These are phyloP conservation scores for Hippophae rhamnoides DNA, from an alignment of 306 rosid species.

Conservation along the genomic window DNA sequence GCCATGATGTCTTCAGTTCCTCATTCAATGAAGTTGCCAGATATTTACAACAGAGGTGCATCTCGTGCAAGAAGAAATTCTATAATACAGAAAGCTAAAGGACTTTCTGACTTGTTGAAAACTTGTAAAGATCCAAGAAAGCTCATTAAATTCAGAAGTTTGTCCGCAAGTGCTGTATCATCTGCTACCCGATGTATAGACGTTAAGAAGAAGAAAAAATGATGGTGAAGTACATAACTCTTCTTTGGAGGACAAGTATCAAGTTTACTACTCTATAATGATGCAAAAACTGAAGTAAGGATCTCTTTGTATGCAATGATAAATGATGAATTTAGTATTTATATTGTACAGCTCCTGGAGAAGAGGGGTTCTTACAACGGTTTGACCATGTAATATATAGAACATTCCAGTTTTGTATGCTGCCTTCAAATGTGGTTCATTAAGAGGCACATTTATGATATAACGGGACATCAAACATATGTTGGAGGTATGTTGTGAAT, in stretches of 20 bases:
- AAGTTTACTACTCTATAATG: slow-evolving; percentile 7
- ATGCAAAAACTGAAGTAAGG: slow-evolving; percentile 11
- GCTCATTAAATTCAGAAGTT: slow-evolving; percentile 37
- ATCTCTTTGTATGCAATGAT: slow-evolving; percentile 13
- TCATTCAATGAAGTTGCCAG: slow-evolving; percentile 58
- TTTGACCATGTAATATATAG: too few species aligned
- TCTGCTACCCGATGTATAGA: slow-evolving; percentile 40
- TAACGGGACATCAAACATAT: too few species aligned
- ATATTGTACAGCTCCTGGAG: too few species aligned
- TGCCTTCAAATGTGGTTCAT: too few species aligned
- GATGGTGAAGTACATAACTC: background rate
- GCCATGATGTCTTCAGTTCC: slow-evolving; percentile 70
- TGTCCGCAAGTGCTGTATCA: slow-evolving; percentile 34
- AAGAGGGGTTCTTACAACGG: too few species aligned
- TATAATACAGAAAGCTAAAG: slow-evolving; percentile 58
- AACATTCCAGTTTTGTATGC: too few species aligned
- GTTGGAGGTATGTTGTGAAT: too few species aligned
- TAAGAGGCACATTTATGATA: too few species aligned
- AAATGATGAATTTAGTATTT: too few species aligned
- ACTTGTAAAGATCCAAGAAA: slow-evolving; percentile 53
- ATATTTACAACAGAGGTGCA: slow-evolving; percentile 39
- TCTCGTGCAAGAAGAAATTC: slow-evolving; percentile 44
- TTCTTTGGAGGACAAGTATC: background rate
- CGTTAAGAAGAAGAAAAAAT: slow-evolving; percentile 33
- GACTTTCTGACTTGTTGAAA: slow-evolving; percentile 62